Base-by-base conservation (phyloP, 805 yeast species). In the Schwanniomyces pseudopolymorphus region DNA sequence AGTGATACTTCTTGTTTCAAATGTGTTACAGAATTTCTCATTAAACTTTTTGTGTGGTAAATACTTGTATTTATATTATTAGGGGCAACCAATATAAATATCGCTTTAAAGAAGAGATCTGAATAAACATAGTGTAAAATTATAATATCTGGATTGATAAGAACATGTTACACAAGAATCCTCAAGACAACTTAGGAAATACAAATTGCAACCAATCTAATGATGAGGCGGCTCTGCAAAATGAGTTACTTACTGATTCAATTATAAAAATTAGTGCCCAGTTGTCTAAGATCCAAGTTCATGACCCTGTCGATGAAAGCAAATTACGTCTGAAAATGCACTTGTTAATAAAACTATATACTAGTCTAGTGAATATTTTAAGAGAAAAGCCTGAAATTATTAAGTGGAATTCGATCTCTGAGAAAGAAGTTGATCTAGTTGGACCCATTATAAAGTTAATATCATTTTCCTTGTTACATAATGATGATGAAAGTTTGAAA, bases 381-480 rank as follows among this genome's bases (percentile, higher is more conserved):
- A 22, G 27, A 16, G 28, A 24, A n/a, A 24, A 16, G 6, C 27
- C 31, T 3, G 40, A 38, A 24, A 24, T 38, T 4, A 21, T 22
- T 13, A 3, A 24, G 13, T 38, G 40, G 27, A 14, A 40, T 16
- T 31, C 9, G 9, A 24, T 39, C 3, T 26, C 17, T 3, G 39
- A 17, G 10, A 20, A 31, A 11, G 39, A 47, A 20, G 25, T 47
- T n/a, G 36, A 47, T 17, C 35, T 44, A 20, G 33, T 47, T 27
- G 35, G 31, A 16, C 53, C 45, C 9, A 39, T 47, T 41, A 33
- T 42, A 31, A 31, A 39, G n/a, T 13, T 47, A 5, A 40, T 47
- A 13, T 35, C 39, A 3, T n/a, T 33, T 11, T 33, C 31, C 13
- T 20, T 40, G 17, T 11, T n/a, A 19, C 37, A 28, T 4, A 40